These are phyloP conservation scores for Trichoderma simmonsii DNA, from an alignment of 2,329 filamentous ascomycete species.

Conservation along the genomic window DNA sequence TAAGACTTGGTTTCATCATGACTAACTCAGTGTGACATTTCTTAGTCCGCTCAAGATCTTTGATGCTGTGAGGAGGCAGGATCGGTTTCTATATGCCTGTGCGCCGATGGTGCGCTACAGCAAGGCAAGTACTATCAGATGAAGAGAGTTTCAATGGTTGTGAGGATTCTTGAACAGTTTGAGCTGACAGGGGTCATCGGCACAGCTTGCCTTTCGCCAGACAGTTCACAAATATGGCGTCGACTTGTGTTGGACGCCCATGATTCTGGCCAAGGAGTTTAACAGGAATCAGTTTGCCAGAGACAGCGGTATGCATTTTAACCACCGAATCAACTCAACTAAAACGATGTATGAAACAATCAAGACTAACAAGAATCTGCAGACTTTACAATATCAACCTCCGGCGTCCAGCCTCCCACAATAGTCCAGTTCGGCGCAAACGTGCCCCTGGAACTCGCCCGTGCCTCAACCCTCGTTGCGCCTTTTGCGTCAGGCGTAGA, in stretches of 20 bases:
- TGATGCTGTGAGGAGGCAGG: slow-evolving; percentile 49
- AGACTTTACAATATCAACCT: slow-evolving; percentile 61
- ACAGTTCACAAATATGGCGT: slow-evolving; percentile 62
- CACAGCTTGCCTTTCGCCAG: slow-evolving; percentile 64
- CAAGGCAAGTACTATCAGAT: slow-evolving; percentile 39
- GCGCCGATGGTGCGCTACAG: slow-evolving; percentile 69
- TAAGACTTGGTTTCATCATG: background rate
- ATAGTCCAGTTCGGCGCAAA: slow-evolving; percentile 68
- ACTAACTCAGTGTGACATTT: background rate
- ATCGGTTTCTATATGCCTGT: slow-evolving; percentile 55
- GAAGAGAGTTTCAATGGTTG: accelerated
- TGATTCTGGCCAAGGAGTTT: slow-evolving; percentile 69
- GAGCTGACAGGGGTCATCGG: slow-evolving; percentile 22
- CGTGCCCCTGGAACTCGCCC: slow-evolving; percentile 57
- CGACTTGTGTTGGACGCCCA: slow-evolving; percentile 68
- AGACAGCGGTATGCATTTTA: slow-evolving; percentile 50
- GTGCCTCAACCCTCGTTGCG: slow-evolving; percentile 59
- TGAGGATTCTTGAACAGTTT: background rate
- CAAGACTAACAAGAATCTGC: background rate
- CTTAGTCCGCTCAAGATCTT: slow-evolving; percentile 58
- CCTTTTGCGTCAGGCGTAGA: slow-evolving; percentile 64
- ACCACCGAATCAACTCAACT: background rate
- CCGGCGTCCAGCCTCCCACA: slow-evolving; percentile 52
- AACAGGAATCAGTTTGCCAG: slow-evolving; percentile 59
- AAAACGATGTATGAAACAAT: background rate